Base-by-base conservation (phyloP, 495 filamentous ascomycete genomes). In the Venustampulla echinocandica region DNA sequence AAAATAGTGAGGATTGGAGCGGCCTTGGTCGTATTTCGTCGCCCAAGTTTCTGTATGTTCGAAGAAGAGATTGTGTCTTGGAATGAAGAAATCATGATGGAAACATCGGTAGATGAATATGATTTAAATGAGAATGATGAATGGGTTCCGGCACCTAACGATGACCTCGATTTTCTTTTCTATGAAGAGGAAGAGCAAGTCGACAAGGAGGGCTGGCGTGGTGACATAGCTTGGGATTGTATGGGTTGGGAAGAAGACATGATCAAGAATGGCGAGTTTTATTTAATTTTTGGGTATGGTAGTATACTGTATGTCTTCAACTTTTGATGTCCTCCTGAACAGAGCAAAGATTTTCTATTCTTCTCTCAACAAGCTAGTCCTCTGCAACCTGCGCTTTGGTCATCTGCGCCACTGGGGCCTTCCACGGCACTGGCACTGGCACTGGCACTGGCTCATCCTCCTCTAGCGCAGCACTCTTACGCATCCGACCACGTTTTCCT, bases 401-500 rank as follows among this genome's bases (percentile, higher is more conserved):
- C 17, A 44, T 44, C 41, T 15, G 27, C 41, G 41, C 41, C 41
- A 44, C 41, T 44, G n/a, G n/a, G n/a, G n/a, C n/a, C n/a, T n/a
- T n/a, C n/a, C 14, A 10, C 30, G 41, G 27, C 41, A 20, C 21
- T 44, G 22, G 41, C 22, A n/a, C 27, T 44, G 41, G 10, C 27
- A 10, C 41, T 30, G 13, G 21, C 21, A 28, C 54, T 47, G 30
- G 50, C 50, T 24, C 15, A 33, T 46, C 50, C 41, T 44, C 51
- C 54, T 57, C 54, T 49, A 35, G 35, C 32, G 46, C 44, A 54
- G 39, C 19, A 46, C 44, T 54, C 44, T 57, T 57, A 25, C 50
- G 50, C 54, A 49, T 54, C 50, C 54, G 51, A 54, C 51, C 54
- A 41, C 51, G 54, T 50, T 57, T 54, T 82, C 74, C 43, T 44